Evolutionary conservation across 2,329 filamentous ascomycete genomes (phyloP).

Genomic region (Cordyceps tenuipes): DNA sequence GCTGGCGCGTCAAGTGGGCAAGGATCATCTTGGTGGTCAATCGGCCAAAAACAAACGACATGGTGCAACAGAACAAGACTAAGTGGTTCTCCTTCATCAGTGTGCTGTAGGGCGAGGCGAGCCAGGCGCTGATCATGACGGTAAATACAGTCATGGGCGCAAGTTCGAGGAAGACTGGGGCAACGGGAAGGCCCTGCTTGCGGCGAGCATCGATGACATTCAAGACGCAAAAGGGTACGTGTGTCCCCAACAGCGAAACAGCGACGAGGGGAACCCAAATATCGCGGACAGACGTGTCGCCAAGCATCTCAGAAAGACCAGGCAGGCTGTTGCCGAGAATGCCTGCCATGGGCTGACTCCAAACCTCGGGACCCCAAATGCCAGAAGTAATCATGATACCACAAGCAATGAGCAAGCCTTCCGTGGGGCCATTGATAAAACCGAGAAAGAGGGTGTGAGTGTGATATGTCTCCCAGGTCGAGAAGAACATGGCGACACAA

Average conservation of each 20-base stretch:
- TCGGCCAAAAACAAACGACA: conserved; percentile 95
- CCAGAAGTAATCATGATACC: conserved; percentile 79
- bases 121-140: conserved; percentile 67
- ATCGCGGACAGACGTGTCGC: conserved; percentile 69
- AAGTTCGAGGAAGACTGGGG: conserved; percentile 89
- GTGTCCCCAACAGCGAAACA: conserved; percentile 56
- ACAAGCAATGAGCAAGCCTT: conserved; percentile 85
- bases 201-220: conserved; percentile 76
- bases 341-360: conserved; percentile 66
- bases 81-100: conserved; percentile 79
- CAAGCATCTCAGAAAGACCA: conserved; percentile 51
- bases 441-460: conserved; percentile 95
- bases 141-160: conserved; percentile 81
- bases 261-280: conserved; percentile 74
- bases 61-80: conserved; percentile 82
- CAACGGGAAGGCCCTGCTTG: conserved; percentile 61
- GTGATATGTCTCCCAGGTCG: conserved; percentile 98
- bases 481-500: conserved; percentile 97
- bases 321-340: conserved; percentile 50
- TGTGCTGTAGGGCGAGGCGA: conserved; percentile 81
- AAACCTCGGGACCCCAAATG: conserved; percentile 80
- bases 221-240: conserved; percentile 81
- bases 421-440: conserved; percentile 93
- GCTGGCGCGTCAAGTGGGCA: conserved; percentile 84
- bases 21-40: conserved; percentile 99